Base-by-base conservation (phyloP, 192 early-diverging fungal species). In the Coemansia sp. region DNA sequence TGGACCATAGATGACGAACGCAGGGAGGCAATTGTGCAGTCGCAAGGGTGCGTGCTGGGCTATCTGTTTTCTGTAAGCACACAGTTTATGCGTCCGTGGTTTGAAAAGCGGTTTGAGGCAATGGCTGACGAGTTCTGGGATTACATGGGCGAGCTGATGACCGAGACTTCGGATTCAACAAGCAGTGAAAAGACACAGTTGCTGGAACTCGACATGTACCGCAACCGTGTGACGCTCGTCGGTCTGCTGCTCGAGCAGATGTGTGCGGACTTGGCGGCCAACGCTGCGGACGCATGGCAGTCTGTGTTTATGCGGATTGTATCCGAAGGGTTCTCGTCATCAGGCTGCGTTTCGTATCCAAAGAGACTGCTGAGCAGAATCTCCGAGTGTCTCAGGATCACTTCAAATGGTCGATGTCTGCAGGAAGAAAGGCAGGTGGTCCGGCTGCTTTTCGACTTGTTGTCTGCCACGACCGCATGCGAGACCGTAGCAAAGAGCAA, bases 71-170 rank as follows among this genome's bases (percentile, higher is more conserved):
- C 66, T 8, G 58, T 55, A 8, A 55, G 38, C 19, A 49, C 27
- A 0, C 66, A 59, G 62, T 78, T 68, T 59, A 30, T 72, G n/a
- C 39, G 37, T n/a, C 57, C 60, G 0, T 78, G 75, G 75, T 78
- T 72, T 45, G 56, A 61, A 13, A 54, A 57, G 3, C 30, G 10
- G 8, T 71, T 52, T 44, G 46, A 33, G 4, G 14, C 41, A 0
- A 42, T 53, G 12, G 62, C 66, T 1, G 37, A 19, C 15, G 21
- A 21, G 2, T 72, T 71, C 42, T 71, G 58, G 57, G 42, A 50
- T 4, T 62, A 55, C n/a, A 13, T 72, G 3, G 51, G 55, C 0
- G 60, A 64, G 51, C 75, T 78, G 37, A 50, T 51, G 2, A 27
- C 47, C 15, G 33, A 13, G 15, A 69, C 75, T n/a, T n/a, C n/a